Base-by-base conservation (phyloP, 345 rosid species). In the Populus pruinosa region DNA sequence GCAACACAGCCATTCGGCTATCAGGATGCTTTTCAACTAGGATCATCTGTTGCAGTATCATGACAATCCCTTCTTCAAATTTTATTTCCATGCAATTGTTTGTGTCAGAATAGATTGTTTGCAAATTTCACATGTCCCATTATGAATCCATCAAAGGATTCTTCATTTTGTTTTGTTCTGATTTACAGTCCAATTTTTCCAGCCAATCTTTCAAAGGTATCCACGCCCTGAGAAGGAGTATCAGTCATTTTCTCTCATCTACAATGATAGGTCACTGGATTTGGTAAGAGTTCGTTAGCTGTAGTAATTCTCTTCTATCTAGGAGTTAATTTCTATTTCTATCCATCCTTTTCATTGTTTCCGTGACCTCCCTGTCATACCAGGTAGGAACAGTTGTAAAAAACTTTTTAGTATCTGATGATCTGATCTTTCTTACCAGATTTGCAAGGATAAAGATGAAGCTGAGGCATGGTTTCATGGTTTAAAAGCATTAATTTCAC, bases 211-310 rank as follows among this genome's bases (percentile, higher is more conserved):
- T 85, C 98, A 93, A 85, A 88, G 99, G 85, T 87, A 92, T 88
- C 99, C 97, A 59, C 94, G 98, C 31, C 99, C 99, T 12, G 99
- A 96, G 89, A 96, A 96, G 90, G 99, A 96, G 83, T 96, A 93
- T 78, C 99, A 96, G 85, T 96, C 99, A 14, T 93, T 96, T 88
- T 96, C 99, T 67, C 95, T 96, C 72, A 96, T 92, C 82, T 96
- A 96, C 81, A 92, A 85, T 82, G 99, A 93, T 71, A 91, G 99
- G 64, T 93, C 99, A 41, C 81, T 96, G 77, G 99, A 96, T 88
- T 79, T 93, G 98, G 99, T 96, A 86, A 88, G 89, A 36, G 33
- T 73, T 27, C 65, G 66, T 36, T 71, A 43, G 43, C 41, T 59
- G 21, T 53, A 17, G 68, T 29, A 20, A 14, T 70, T 75, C 27